Evolutionary conservation across 2,329 filamentous ascomycete species (phyloP), one percentile per base, ranked within the genome.

Genomic region (Trichoderma breve): DNA sequence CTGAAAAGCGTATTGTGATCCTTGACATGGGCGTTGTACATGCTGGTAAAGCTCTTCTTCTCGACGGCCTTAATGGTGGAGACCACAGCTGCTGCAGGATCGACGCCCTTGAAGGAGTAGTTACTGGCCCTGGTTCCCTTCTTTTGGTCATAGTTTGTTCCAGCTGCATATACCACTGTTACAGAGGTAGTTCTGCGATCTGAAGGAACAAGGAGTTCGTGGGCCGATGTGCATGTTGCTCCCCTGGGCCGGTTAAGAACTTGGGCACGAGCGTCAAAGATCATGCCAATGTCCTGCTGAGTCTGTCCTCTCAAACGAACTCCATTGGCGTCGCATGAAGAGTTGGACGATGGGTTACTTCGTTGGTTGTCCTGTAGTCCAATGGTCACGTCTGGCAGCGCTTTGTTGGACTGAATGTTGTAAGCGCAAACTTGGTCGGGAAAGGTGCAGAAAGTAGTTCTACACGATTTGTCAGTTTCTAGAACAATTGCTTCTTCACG

Each of bases 81-180:
- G 39, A 83, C 78, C 0, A 88, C 82, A 2, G 77, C 71, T 0
- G 77, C 58, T 0, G 75, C 79, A 1, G 87, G 86, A 71, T 88
- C 84, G 1, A 76, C 76, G 2, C 86, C 86, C 43, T 79, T 81
- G 77, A 87, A 89, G 0, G 84, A 85, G 75, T 83, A 88, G 12
- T 78, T 75, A 71, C 75, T 76, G 18, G 79, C 80, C 0, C 80
- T 77, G 61, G 83, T 86, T 1, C 87, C 87, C 39, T 84, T 83
- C 4, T 79, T 83, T 68, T 84, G 79, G 62, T 88, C 85, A 69
- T 86, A 89, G 71, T 88, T 81, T 1, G 86, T 87, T 7, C 78
- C 81, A 1, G 81, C 83, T 14, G 66, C 66, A 28, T 69, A 69
- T 9, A 69, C 39, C 2, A 88, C 8, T 32, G 80, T 79, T 32